Percentiles rank a stretch among this genome's conserved stretches.
Evolutionary conservation across 2,329 filamentous ascomycete genomes (phyloP).

Genomic region (Zasmidium cellare): DNA sequence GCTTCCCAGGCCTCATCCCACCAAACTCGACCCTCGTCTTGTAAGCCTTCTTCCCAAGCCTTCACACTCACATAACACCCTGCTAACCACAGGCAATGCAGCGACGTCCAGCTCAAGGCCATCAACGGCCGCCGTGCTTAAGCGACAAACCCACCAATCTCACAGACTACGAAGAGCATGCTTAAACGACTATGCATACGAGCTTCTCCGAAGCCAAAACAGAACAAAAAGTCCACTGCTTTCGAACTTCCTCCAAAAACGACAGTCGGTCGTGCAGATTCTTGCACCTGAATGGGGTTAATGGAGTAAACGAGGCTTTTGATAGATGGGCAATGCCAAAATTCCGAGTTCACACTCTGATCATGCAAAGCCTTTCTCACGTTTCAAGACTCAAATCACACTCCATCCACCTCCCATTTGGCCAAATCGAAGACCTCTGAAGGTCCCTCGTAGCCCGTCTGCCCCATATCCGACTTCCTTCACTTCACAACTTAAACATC

Average conservation of each 20-base stretch:
- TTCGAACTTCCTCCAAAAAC: neutral
- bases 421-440: no score
- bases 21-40: constrained; percentile 75
- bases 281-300: neutral
- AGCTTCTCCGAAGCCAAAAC: neutral
- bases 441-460: no score
- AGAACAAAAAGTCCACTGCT: neutral
- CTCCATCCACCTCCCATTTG: no score
- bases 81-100: constrained; percentile 34
- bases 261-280: neutral
- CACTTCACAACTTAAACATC: neutral
- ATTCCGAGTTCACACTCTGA: neutral
- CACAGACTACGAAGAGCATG: neutral
- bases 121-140: constrained; percentile 52
- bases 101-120: constrained; percentile 68
- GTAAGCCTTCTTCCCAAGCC: constrained; percentile 59
- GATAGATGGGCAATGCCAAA: neutral
- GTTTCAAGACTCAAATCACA: no score
- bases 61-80: neutral
- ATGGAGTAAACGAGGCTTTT: neutral
- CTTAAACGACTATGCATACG: neutral
- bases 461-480: no score
- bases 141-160: neutral
- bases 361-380: no score
- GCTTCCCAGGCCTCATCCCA: constrained; percentile 78